Evolutionary conservation across 331 rosid genomes (phyloP), one percentile per base, ranked within the genome.

Genomic region (Rhamnella rubrinervis): DNA sequence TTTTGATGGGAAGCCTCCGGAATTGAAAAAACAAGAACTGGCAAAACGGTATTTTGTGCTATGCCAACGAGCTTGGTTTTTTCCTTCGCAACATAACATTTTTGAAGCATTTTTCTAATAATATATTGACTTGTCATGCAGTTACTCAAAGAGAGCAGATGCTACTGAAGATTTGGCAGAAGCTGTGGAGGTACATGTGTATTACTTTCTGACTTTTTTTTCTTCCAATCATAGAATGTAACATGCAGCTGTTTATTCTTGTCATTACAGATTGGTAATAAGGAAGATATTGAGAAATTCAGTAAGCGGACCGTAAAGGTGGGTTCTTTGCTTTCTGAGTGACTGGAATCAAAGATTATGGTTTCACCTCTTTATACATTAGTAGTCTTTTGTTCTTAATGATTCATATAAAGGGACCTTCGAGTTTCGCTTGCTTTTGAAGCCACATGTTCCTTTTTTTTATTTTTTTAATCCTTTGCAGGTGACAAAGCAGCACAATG

Each of bases 281-380:
- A 88, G 85, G 98, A 91, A 75, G 97, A 91, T 58, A 93, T 93
- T 56, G 98, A 93, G 81, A 93, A 93, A 71, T 89, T 82, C 72
- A 93, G 98, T 76, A 93, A 93, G 77, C 84, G 98, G 81, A 93
- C 98, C 0, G 98, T 93, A 64, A 93, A 93, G 97, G 98, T 84
- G 56, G 72, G 87, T 70, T 60, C 55, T 65, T 61, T 75, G 46
- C 57, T 75, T 73, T 47, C 16, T 15, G 56, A 17, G 28, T 13
- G 40, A 16, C 40, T 20, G 19, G 17, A 51, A 11, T 37, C 35
- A 15, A 37, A 11, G 51, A 53, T 20, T 18, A 53, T 53, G 25
- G n/a, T 53, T 6, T 7, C 58, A 53, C 23, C 58, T 53, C 23
- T 53, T n/a, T 53, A 53, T 53, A 6, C 13, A 18, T 53, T 6